Conservation (phyloP, 352 stramenopile species). For the Blastocystis sp. region DNA sequence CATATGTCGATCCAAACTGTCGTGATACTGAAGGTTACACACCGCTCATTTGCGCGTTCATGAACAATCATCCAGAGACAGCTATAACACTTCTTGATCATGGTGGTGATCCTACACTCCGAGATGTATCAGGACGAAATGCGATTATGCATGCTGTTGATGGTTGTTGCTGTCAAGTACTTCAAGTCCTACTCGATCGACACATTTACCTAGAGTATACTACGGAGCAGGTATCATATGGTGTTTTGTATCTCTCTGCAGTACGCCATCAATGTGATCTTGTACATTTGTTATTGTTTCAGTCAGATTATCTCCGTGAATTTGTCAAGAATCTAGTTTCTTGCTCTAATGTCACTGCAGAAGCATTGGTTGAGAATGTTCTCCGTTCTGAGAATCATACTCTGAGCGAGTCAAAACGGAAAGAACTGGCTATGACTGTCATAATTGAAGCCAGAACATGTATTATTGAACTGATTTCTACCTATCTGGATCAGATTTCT, state of each 20-base stretch:
- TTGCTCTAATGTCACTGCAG: not conserved
- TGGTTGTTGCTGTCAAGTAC: not conserved
- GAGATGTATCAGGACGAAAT: not conserved
- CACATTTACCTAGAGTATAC: not conserved
- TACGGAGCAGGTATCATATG: not conserved
- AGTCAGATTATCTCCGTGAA: not conserved
- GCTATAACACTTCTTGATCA: not conserved
- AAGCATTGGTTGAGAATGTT: not conserved
- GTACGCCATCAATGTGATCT: not conserved
- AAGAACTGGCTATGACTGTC: not conserved
- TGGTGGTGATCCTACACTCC: not conserved
- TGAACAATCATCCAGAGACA: not conserved
- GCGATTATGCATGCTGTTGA: not conserved
- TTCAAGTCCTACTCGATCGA: not conserved
- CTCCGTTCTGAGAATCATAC: not conserved
- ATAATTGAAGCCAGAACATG: not conserved
- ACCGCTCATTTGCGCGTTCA: not conserved
- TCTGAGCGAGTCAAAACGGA: not conserved
- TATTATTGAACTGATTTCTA: not conserved
- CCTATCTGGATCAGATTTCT: not conserved
- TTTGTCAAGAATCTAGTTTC: not conserved
- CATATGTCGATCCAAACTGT: not conserved
- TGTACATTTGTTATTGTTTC: not conserved
- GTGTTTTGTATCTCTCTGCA: constrained; percentile 18
- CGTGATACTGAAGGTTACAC: not conserved